Evolutionary conservation across 306 rosid genomes (phyloP), one percentile per base, ranked within the genome.

Genomic region (Crataegus laevigata): DNA sequence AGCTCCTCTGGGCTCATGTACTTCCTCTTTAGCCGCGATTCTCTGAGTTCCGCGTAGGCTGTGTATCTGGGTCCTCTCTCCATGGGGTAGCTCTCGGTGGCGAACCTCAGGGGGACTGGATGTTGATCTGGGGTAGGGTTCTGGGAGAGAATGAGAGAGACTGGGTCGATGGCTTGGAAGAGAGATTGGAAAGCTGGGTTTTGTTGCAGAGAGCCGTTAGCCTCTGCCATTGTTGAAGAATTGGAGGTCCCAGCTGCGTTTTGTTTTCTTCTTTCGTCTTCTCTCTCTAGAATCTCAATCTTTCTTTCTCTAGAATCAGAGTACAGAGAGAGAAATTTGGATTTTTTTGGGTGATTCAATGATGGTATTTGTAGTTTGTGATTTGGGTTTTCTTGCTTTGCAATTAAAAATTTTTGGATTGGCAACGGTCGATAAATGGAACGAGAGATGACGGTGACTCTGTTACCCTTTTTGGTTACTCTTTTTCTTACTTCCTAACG

Each of bases 61-160:
- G 61, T 28, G 82, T 93, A 93, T 66, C 96, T 88, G 15, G 96
- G 93, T 24, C 98, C 98, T 87, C 92, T 84, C 79, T 91, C 91
- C 80, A 88, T 83, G 74, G 78, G 3, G 59, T 68, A 87, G 78
- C 84, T 82, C 34, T 86, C 90, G 0, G 81, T 38, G 4, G 80
- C 77, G 75, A 89, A 85, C 3, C 51, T 75, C 17, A 90, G 85
- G 51, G 91, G 86, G 51, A 75, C 52, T 50, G 85, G 86, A 19
- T 28, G 11, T 11, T 69, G 72, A 7, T 84, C 67, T 45, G 84
- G 69, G 32, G 28, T 40, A 1, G 87, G 76, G 72, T 90, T 91
- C 34, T 82, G 89, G 68, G 86, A 77, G 52, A 88, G 91, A 14
- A 91, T 72, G 30, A 90, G 89, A 72, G 97, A 86, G 7, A 86